A percentile compares a stretch with the other conserved stretches of the same genome.
These are phyloP conservation scores for Serendipita sp. DNA, from an alignment of 768 basidiomycete species.

Conservation along the genomic window DNA sequence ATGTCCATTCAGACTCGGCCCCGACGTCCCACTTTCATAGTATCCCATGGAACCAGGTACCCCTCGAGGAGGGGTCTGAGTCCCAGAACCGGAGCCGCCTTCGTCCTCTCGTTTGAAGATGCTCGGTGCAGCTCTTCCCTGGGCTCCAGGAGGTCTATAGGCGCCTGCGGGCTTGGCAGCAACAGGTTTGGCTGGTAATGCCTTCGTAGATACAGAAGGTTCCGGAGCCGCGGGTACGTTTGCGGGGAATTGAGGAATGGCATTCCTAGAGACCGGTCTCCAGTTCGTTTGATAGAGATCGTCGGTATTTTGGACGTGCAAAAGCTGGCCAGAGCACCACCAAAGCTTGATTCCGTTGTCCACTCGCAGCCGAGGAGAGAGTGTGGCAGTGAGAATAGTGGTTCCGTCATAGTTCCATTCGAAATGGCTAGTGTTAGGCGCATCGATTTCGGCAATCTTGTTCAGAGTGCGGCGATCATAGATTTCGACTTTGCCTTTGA, in stretches of 20 bases:
- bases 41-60: conserved; percentile 14
- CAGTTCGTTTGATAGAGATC: conserved; percentile 84
- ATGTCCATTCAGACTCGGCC: conserved; percentile 14
- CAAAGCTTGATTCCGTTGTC: conserved; percentile 96
- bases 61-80: conserved; percentile 38
- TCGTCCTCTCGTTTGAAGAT: conserved; percentile 90
- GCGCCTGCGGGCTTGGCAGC: conserved; percentile 63
- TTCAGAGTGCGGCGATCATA: conserved; percentile 75
- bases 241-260: conserved; percentile 49
- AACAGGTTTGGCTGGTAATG: conserved; percentile 40
- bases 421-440: conserved; percentile 85
- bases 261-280: conserved; percentile 58
- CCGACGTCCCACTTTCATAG: background rate
- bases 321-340: conserved; percentile 79
- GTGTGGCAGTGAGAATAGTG: conserved; percentile 83
- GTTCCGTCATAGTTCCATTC: conserved; percentile 93
- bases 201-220: conserved; percentile 33
- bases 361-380: conserved; percentile 89
- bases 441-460: conserved; percentile 68
- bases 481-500: conserved; percentile 67
- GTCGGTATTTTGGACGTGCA: conserved; percentile 68
- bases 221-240: conserved; percentile 52
- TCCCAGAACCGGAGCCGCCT: conserved; percentile 43
- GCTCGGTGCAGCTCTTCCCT: conserved; percentile 73
- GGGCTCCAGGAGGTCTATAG: conserved; percentile 85